A percentile compares a stretch with the other conserved stretches of the same genome.
Conservation (phyloP, 306 rosid species). For the Prunus dulcis region DNA sequence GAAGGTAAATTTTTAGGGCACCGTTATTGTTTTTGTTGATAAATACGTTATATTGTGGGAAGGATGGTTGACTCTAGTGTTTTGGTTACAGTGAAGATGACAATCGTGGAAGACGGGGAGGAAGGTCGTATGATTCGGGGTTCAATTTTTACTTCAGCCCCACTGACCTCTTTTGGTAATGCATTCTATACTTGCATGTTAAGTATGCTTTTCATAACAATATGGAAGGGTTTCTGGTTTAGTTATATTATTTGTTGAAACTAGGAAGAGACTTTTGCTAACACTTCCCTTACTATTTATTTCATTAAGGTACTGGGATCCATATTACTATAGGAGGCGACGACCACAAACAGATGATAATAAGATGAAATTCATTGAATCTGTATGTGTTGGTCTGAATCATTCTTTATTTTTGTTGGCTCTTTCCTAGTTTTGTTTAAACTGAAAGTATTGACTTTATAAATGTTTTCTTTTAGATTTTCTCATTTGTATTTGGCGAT, state of each 20-base stretch:
- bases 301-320: constrained; percentile 93
- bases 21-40: not conserved
- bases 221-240: not conserved
- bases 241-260: not conserved
- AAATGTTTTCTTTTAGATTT: constrained; percentile 50
- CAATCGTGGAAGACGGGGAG: constrained; percentile 90
- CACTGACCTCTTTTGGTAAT: constrained; percentile 83
- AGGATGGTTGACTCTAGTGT: constrained; percentile 25
- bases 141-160: constrained; percentile 66
- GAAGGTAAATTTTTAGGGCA: constrained; percentile 45
- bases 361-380: constrained; percentile 86
- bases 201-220: not conserved
- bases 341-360: constrained; percentile 58
- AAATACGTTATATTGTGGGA: constrained; percentile 1
- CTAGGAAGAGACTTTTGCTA: constrained; percentile 19
- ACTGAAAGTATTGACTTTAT: constrained; percentile 21
- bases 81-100: constrained; percentile 72
- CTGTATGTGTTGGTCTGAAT: constrained; percentile 55
- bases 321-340: constrained; percentile 81
- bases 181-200: constrained; percentile 16
- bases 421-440: constrained; percentile 8
- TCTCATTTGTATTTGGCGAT: constrained; percentile 97
- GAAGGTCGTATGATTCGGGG: constrained; percentile 68
- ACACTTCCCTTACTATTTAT: constrained; percentile 16
- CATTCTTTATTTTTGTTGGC: constrained; percentile 10